Evolutionary conservation across 2,329 filamentous ascomycete species (phyloP).

Genomic region (Ceratocystis papillata): DNA sequence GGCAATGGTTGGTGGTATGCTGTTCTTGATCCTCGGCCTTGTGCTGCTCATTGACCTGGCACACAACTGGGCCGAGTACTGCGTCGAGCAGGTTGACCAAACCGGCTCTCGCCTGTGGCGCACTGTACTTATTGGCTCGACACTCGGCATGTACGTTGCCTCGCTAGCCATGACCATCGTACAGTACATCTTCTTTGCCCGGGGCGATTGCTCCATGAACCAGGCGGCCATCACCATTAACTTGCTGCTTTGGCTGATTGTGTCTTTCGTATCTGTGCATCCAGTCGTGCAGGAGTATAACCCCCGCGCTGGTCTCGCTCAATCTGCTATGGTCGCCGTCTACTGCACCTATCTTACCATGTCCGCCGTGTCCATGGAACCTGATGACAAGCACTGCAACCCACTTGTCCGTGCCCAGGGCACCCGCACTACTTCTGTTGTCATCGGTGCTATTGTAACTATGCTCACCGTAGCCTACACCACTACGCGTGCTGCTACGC

Average conservation of each 20-base stretch:
- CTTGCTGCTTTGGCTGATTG: slow-evolving; percentile 65
- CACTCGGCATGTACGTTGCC: slow-evolving; percentile 82
- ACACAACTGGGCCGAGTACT: slow-evolving; percentile 95
- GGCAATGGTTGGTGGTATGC: slow-evolving; percentile 73
- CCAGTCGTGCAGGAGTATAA: slow-evolving; percentile 85
- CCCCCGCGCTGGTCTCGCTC: slow-evolving; percentile 85
- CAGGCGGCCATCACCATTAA: slow-evolving; percentile 94
- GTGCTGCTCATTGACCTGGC: slow-evolving; percentile 90
- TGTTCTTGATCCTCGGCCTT: slow-evolving; percentile 86
- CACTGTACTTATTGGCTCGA: slow-evolving; percentile 78
- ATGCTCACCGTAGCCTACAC: slow-evolving; percentile 97
- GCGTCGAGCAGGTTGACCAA: slow-evolving; percentile 83
- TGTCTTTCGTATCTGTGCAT: slow-evolving; percentile 80
- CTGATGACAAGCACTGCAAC: slow-evolving; percentile 87
- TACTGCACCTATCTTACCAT: slow-evolving; percentile 99
- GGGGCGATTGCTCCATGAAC: slow-evolving; percentile 79
- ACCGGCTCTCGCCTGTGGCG: slow-evolving; percentile 79
- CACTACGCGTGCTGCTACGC: slow-evolving; percentile 88
- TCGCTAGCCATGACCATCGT: slow-evolving; percentile 89
- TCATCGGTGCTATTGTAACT: slow-evolving; percentile 88
- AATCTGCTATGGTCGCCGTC: slow-evolving; percentile 90
- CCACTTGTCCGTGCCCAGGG: slow-evolving; percentile 76
- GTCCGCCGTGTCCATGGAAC: slow-evolving; percentile 97
- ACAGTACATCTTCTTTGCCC: slow-evolving; percentile 95
- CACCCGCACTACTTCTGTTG: slow-evolving; percentile 78